Conservation (phyloP, 2,329 filamentous ascomycete genomes). For the Fusarium pseudoanthophilum region DNA sequence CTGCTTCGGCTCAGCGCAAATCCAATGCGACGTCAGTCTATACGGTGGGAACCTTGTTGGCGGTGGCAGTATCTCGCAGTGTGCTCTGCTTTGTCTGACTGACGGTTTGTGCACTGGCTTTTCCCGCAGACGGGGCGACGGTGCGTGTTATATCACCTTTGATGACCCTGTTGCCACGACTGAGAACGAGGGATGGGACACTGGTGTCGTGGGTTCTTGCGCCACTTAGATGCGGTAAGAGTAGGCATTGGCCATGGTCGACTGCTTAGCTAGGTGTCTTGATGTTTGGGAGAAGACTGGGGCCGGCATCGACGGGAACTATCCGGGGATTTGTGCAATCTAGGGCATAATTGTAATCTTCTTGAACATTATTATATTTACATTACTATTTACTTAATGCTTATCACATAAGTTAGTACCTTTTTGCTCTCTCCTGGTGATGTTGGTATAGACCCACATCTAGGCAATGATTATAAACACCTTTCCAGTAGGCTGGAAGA, state of each 20-base stretch:
- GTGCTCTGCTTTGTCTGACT: accelerated
- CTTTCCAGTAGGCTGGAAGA: neutral
- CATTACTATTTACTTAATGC: neutral
- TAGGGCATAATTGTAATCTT: neutral
- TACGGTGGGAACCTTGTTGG: neutral
- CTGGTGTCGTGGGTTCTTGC: neutral
- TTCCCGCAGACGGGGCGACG: neutral
- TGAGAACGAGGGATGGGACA: neutral
- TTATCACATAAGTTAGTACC: neutral
- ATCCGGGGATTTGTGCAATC: neutral
- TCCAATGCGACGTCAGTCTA: neutral
- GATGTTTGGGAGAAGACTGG: neutral
- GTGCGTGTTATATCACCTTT: neutral
- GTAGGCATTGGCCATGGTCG: accelerated
- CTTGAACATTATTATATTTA: neutral
- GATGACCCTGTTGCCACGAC: neutral
- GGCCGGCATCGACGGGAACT: too few relatives aligned
- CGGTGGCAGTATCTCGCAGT: neutral
- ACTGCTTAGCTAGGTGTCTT: neutral
- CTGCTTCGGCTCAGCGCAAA: neutral
- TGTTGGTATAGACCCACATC: neutral
- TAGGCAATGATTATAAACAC: accelerated
- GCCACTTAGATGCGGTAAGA: neutral
- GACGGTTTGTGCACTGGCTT: neutral
- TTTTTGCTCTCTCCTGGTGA: neutral